Base-by-base conservation (phyloP, 192 early-diverging fungal species). In the Backusella tarrabulga region DNA sequence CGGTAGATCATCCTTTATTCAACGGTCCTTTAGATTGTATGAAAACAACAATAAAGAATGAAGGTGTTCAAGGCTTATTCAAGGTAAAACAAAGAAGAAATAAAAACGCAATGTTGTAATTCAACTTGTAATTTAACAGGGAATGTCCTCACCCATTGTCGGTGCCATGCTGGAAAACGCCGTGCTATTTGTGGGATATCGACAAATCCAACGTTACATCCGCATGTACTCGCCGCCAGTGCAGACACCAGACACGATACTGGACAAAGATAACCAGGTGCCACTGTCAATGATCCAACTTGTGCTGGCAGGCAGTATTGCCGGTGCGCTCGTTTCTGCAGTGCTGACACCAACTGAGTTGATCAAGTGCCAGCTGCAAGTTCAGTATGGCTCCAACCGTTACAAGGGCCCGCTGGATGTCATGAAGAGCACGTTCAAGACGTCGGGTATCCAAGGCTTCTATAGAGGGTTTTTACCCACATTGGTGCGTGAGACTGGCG, bases 111-210 rank as follows among this genome's bases (percentile, higher is more conserved):
- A 34, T 56, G 1, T 60, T 52, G 21, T 63, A 17, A 4, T 35
- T 67, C 35, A 42, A 35, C 46, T 46, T 7, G 17, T 15, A n/a
- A 71, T 4, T 50, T 8, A 40, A 38, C 78, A 96, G 94, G 95
- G 98, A 14, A 83, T 99, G 34, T 91, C 94, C 3, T 94, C 97
- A 34, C 97, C 97, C 7, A 83, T 99, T 21, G 83, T 97, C 1
- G 97, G 97, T 0, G 92, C 96, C 2, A 97, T 99, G 94, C 87
- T 96, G 26, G 97, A 98, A 80, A 98, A 97, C 85, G 94, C 95
- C 6, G 87, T 92, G 1, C 86, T 97, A 44, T 99, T 99, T 78
- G 90, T 94, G 38, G 89, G 91, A 12, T 99, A 97, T 85, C 93
- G 92, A 82, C 86, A 92, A 40, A 89, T 97, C 71, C 96, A 98